Evolutionary conservation across 1,284 basidiomycete genomes (phyloP), one percentile per base, ranked within the genome.

Genomic region (Leccinum pachyderme): DNA sequence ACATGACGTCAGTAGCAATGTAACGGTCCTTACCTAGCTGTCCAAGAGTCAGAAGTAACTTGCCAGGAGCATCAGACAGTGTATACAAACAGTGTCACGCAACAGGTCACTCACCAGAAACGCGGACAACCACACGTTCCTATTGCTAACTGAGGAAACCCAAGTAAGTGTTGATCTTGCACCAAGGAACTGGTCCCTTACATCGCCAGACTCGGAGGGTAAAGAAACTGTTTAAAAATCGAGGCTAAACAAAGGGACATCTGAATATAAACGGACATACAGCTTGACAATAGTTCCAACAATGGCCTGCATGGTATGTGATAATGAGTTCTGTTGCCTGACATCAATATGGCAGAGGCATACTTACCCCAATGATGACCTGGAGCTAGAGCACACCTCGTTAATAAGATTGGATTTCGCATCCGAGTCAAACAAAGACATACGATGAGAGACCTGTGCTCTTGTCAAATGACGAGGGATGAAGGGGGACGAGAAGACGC

Each of bases 191-290:
- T 35, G 6, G 41, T 27, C 5, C 35, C 83, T 68, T 65, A 89
- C 86, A 89, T 71, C 85, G 73, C 83, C 84, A 88, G 47, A 89
- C 84, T 31, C 86, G 79, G 61, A 86, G 69, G 0, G 76, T 79
- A 57, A 87, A 87, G 55, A 80, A 80, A 22, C 86, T 87, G 47
- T 1, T 49, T 18, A 11, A 18, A 1, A n/a, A 35, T 22, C n/a
- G 37, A 32, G 18, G 25, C 53, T 41, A 31, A 50, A 43, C 7
- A 32, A 13, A 24, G 11, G 24, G 5, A 22, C n/a, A n/a, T n/a
- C 50, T 1, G 27, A 18, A 22, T 5, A 13, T 22, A 8, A 6
- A 31, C 53, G 49, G 47, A 73, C 82, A 56, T 58, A 87, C 84
- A 72, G 66, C 68, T 86, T 87, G 37, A 87, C 85, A 35, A 86